Percentiles rank a stretch among this genome's conserved stretches.
These are phyloP conservation scores for Hypsizygus marmoreus DNA, from an alignment of 768 basidiomycete species.

Conservation along the genomic window DNA sequence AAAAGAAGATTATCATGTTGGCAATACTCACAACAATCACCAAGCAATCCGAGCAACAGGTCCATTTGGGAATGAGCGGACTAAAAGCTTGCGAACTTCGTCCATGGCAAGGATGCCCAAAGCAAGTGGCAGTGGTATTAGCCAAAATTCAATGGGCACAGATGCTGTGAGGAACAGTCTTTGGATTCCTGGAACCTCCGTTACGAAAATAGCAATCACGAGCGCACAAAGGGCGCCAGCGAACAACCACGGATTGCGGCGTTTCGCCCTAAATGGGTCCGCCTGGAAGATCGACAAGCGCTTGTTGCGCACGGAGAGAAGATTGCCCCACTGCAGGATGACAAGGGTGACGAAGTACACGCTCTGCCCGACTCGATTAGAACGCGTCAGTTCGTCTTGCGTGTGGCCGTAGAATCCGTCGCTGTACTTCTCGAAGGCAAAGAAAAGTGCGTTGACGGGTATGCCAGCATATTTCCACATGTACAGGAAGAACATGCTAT, in stretches of 20 bases:
- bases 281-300: constrained; percentile 44
- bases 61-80: constrained; percentile 25
- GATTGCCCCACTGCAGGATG: constrained; percentile 43
- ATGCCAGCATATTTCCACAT: constrained; percentile 39
- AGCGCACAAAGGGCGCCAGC: constrained; percentile 22
- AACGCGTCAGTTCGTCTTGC: constrained; percentile 26
- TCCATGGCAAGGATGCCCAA: constrained; percentile 41
- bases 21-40: no score
- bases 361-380: constrained; percentile 46
- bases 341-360: constrained; percentile 39
- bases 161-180: constrained; percentile 42
- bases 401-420: constrained; percentile 37
- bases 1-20: no score
- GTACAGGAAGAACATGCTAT: constrained; percentile 36
- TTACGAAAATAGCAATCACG: constrained; percentile 42
- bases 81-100: constrained; percentile 46
- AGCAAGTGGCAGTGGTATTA: constrained; percentile 46
- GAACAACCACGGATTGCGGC: constrained; percentile 38
- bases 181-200: constrained; percentile 47
- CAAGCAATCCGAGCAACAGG: constrained; percentile 16
- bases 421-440: constrained; percentile 42
- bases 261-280: constrained; percentile 49
- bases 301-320: constrained; percentile 46
- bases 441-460: constrained; percentile 36
- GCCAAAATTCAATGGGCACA: constrained; percentile 51